Percentiles rank a stretch among this genome's conserved stretches.
Conservation (phyloP, 2,329 filamentous ascomycete genomes). For the Beauveria brongniartii region DNA sequence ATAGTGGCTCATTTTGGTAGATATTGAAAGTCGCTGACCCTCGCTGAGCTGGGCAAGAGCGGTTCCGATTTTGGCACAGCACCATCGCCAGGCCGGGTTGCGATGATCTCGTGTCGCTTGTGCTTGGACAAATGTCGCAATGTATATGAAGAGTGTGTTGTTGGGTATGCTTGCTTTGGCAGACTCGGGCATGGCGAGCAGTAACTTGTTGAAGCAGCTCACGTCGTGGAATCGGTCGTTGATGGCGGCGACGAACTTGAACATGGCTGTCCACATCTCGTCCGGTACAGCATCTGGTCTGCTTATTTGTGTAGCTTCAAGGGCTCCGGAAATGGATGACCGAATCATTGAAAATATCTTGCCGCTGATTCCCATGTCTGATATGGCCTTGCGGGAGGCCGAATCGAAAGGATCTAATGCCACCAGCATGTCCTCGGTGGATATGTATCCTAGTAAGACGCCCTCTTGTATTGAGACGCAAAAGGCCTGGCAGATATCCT, state of each 20-base stretch:
- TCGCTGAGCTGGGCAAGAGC: background rate
- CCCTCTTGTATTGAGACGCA: background rate
- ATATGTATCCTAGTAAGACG: background rate
- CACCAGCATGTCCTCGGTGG: background rate
- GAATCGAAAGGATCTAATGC: conserved; percentile 4
- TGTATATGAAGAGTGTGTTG: background rate
- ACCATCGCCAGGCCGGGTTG: background rate
- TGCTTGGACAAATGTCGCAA: background rate
- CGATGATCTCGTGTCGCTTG: background rate
- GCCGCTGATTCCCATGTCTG: background rate
- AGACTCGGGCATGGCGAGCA: background rate
- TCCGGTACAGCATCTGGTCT: background rate
- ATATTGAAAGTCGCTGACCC: background rate
- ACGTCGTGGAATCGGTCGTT: conserved; percentile 3
- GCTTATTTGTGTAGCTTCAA: background rate
- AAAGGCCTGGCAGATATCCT: background rate
- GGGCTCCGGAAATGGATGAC: background rate
- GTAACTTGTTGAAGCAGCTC: background rate
- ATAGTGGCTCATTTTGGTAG: background rate
- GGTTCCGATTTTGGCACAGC: conserved; percentile 1
- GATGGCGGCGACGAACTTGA: background rate
- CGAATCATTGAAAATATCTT: background rate
- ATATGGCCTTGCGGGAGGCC: background rate
- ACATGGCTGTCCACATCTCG: conserved; percentile 8
- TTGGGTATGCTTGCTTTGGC: background rate